phyloP scores from a whole-genome alignment of 768 basidiomycete species.

The Hypholoma fasciculare region DNA sequence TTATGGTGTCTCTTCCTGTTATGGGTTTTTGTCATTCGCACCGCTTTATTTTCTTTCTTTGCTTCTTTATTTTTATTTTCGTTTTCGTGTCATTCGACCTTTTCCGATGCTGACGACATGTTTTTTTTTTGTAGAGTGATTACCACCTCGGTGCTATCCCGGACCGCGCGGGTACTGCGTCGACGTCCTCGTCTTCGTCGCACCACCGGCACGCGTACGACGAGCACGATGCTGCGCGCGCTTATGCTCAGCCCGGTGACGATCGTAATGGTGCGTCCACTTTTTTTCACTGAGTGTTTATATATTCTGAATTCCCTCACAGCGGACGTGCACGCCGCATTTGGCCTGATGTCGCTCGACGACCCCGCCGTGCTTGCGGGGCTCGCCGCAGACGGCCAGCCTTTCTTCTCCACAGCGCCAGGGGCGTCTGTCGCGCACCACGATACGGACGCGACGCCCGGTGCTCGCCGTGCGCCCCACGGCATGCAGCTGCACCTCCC shows the following conservation, averaged over 20 bases:
- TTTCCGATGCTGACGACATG: background rate
- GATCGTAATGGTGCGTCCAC: constrained; percentile 20
- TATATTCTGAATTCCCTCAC: background rate
- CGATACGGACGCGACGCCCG: constrained; percentile 55
- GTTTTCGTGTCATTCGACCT: background rate
- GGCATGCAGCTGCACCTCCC: constrained; percentile 8
- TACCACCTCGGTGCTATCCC: constrained; percentile 10
- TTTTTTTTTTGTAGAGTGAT: background rate
- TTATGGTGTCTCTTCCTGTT: too few relatives aligned
- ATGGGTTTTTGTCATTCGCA: too few relatives aligned
- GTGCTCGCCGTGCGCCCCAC: constrained; percentile 21
- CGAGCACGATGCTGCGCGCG: background rate
- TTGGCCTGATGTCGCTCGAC: constrained; percentile 77
- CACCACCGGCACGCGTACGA: background rate
- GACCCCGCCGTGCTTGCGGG: constrained; percentile 70
- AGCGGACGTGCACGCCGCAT: constrained; percentile 57
- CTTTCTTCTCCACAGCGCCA: constrained; percentile 52
- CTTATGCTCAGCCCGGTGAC: constrained; percentile 3
- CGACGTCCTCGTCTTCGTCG: constrained; percentile 18
- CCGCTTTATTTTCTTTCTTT: background rate
- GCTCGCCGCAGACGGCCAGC: constrained; percentile 53
- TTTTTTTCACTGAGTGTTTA: constrained; percentile 1
- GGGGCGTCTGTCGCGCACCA: constrained; percentile 11
- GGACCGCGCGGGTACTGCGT: constrained; percentile 19
- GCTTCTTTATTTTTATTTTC: background rate